Conservation (phyloP, 2,329 filamentous ascomycete genomes). For the Stagonosporopsis chrysanthemi region DNA sequence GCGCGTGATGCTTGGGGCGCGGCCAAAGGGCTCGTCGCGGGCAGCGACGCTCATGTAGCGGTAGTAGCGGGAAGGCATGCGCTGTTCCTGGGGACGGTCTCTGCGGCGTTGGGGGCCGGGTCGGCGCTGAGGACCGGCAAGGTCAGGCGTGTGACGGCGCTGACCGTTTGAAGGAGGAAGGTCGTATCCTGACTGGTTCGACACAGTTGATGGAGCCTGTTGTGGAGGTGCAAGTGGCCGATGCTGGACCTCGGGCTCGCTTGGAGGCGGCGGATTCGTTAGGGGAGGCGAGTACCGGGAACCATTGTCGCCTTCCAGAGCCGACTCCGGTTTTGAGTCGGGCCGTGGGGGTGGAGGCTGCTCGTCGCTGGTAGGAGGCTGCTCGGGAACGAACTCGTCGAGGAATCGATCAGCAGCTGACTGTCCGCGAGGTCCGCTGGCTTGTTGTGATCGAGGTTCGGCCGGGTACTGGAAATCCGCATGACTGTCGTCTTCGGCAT, state of each 20-base stretch:
- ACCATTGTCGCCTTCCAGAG: constrained; percentile 37
- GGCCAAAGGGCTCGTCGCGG: constrained; percentile 46
- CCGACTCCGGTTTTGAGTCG: constrained; percentile 26
- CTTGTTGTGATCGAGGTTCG: constrained; percentile 32
- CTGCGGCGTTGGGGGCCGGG: constrained; percentile 41
- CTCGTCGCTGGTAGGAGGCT: constrained; percentile 26
- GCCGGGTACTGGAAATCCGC: constrained; percentile 34
- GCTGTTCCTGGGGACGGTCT: constrained; percentile 43
- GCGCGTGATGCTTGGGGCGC: constrained; percentile 45
- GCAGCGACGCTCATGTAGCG: constrained; percentile 45
- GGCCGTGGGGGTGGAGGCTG: constrained; percentile 23
- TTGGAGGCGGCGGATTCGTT: constrained; percentile 24
- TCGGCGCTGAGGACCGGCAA: constrained; percentile 32
- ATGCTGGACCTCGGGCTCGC: constrained; percentile 24
- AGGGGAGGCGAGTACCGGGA: constrained; percentile 42
- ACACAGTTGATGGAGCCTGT: constrained; percentile 40
- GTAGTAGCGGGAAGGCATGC: constrained; percentile 45
- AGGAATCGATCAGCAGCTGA: constrained; percentile 48
- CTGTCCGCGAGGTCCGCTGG: constrained; percentile 31
- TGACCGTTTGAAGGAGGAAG: constrained; percentile 28
- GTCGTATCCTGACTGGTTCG: constrained; percentile 45
- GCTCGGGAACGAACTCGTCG: constrained; percentile 40
- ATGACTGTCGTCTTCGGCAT: constrained; percentile 35
- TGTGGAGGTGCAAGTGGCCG: constrained; percentile 30
- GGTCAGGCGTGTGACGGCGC: constrained; percentile 39